Percentiles rank a stretch among this genome's conserved stretches.
Evolutionary conservation across 192 early-diverging fungal genomes (phyloP).

Genomic region (Diversispora epigaea): DNA sequence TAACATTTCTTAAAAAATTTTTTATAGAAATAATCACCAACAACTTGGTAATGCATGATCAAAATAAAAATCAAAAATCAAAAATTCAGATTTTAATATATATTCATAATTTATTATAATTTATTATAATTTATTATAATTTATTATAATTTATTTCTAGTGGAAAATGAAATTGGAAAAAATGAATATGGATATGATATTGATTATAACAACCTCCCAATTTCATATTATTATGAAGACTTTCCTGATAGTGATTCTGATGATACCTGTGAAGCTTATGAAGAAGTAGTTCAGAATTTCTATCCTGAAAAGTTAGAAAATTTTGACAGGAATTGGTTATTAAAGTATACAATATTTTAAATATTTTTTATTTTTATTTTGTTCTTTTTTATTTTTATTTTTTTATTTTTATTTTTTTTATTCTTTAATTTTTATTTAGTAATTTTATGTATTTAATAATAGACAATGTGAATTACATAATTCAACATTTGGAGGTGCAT

Average conservation of each 20-base stretch:
- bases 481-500: slow-evolving; percentile 38
- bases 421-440: not conserved
- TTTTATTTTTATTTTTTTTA: slow-evolving; percentile 4
- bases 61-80: too few relatives aligned
- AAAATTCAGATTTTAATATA: too few relatives aligned
- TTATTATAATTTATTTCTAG: not conserved
- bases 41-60: too few relatives aligned
- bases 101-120: too few relatives aligned
- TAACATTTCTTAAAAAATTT: not conserved
- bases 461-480: slow-evolving; percentile 59
- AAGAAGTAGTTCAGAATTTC: not conserved
- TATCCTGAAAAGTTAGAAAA: not conserved
- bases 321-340: slow-evolving; percentile 54
- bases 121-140: not conserved
- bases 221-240: slow-evolving; percentile 19
- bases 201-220: slow-evolving; percentile 12
- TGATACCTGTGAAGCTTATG: not conserved
- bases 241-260: slow-evolving; percentile 10
- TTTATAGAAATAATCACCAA: not conserved
- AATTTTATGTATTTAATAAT: not conserved
- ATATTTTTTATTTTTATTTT: not conserved
- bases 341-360: slow-evolving; percentile 35
- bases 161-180: not conserved
- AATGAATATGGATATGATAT: slow-evolving; percentile 28
- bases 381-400: not conserved